phyloP scores from a whole-genome alignment of 306 rosid species.

The Cercis canadensis region DNA sequence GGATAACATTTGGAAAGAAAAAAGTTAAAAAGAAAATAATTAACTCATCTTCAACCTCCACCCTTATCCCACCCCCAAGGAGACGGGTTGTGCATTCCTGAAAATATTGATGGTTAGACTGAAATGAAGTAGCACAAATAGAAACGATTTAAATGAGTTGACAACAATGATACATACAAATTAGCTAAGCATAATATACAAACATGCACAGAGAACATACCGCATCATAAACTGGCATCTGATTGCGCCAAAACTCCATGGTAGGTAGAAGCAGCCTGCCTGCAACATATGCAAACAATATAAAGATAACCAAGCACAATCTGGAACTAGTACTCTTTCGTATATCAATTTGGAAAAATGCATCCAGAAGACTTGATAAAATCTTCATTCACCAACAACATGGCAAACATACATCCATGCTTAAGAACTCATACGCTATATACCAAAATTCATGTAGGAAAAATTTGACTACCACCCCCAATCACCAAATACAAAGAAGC shows the following conservation, averaged over 20 bases:
- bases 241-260: constrained; percentile 92
- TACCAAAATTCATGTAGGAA: too few species aligned
- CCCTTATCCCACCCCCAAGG: background rate
- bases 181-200: constrained; percentile 9
- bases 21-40: background rate
- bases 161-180: constrained; percentile 1
- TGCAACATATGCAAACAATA: constrained; percentile 40
- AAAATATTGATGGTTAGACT: background rate
- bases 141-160: background rate
- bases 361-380: background rate
- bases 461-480: background rate
- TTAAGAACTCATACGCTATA: background rate
- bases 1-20: constrained; percentile 32
- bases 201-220: constrained; percentile 47
- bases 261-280: constrained; percentile 75
- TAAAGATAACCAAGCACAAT: background rate
- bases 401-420: background rate
- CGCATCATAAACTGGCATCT: constrained; percentile 65
- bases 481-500: background rate
- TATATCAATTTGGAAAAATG: background rate
- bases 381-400: background rate
- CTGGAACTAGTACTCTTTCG: background rate
- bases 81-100: constrained; percentile 14
- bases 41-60: background rate
- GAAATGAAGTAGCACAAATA: background rate